These are phyloP conservation scores for Grifola frondosa DNA, from an alignment of 1,284 basidiomycete genomes.

Conservation along the genomic window DNA sequence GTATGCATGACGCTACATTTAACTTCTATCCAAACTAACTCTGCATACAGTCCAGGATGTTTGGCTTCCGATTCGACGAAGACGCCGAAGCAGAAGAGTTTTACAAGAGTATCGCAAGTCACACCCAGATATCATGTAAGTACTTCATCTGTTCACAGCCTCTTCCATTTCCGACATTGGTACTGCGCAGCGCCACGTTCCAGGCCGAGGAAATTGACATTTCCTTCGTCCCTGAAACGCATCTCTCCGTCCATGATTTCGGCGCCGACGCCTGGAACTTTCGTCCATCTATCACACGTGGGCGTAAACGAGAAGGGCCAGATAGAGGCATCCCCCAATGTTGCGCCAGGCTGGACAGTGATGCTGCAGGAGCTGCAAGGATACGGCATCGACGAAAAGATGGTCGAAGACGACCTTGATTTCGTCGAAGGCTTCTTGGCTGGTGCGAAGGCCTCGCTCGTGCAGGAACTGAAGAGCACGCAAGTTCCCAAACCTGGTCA, in stretches of 20 bases:
- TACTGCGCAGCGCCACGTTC: neutral
- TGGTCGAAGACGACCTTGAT: constrained; percentile 59
- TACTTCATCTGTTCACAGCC: neutral
- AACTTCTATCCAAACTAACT: constrained; percentile 1
- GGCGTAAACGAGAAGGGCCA: constrained; percentile 68
- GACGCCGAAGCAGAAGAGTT: constrained; percentile 60
- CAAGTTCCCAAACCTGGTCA: no score
- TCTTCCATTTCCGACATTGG: neutral
- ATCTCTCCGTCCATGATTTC: constrained; percentile 69
- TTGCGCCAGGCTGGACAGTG: constrained; percentile 77
- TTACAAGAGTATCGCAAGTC: constrained; percentile 46
- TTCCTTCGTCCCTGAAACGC: constrained; percentile 22
- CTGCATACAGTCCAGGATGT: constrained; percentile 62
- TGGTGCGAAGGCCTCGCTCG: constrained; percentile 26
- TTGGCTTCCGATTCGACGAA: constrained; percentile 74
- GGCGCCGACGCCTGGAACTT: constrained; percentile 70
- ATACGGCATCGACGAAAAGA: constrained; percentile 54
- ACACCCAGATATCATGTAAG: constrained; percentile 19
- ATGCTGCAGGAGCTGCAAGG: constrained; percentile 64
- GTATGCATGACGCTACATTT: constrained; percentile 44
- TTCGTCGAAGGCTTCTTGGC: constrained; percentile 71
- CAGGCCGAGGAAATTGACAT: constrained; percentile 4
- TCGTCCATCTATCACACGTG: constrained; percentile 87
- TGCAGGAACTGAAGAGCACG: constrained; percentile 17
- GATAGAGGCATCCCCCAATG: constrained; percentile 72